Evolutionary conservation across 1,284 basidiomycete genomes (phyloP).

Genomic region (Pholiota adiposa): DNA sequence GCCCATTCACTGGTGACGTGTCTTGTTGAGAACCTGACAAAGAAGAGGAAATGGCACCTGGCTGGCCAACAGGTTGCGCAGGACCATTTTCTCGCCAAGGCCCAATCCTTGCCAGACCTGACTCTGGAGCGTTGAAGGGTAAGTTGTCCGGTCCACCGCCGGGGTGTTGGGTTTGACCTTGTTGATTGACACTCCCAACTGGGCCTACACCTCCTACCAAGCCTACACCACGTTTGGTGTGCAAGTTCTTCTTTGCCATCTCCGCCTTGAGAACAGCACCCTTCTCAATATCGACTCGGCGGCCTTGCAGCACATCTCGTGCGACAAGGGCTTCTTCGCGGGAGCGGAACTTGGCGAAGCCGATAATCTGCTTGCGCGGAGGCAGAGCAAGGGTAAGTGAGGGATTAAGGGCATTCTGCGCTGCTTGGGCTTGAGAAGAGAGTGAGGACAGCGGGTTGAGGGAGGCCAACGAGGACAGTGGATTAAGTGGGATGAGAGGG

Average conservation of each 20-base stretch:
- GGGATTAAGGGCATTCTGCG: constrained; percentile 7
- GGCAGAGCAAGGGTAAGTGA: constrained; percentile 43
- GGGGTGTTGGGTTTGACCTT: constrained; percentile 4
- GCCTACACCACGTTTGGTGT: constrained; percentile 90
- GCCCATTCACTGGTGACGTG: background rate
- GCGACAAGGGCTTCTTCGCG: constrained; percentile 89
- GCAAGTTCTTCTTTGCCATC: constrained; percentile 99
- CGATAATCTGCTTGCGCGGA: constrained; percentile 94
- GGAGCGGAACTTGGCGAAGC: constrained; percentile 95
- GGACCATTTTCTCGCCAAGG: constrained; percentile 7
- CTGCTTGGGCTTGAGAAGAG: constrained; percentile 3
- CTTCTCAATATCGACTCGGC: constrained; percentile 93
- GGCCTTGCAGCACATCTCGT: constrained; percentile 88
- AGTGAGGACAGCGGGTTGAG: constrained; percentile 4
- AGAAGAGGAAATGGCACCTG: background rate
- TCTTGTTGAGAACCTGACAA: background rate
- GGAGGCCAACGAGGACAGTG: background rate
- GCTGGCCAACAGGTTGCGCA: background rate
- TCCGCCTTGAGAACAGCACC: constrained; percentile 96
- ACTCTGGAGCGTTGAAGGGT: background rate
- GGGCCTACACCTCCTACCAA: constrained; percentile 39
- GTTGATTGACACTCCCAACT: constrained; percentile 11
- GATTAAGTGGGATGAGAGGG: background rate
- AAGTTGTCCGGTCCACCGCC: background rate
- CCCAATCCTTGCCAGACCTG: background rate